Percentiles rank a stretch among this genome's conserved stretches.
These are phyloP conservation scores for Aristolochia contorta DNA, from an alignment of 164 flowering plant genomes.

Conservation along the genomic window DNA sequence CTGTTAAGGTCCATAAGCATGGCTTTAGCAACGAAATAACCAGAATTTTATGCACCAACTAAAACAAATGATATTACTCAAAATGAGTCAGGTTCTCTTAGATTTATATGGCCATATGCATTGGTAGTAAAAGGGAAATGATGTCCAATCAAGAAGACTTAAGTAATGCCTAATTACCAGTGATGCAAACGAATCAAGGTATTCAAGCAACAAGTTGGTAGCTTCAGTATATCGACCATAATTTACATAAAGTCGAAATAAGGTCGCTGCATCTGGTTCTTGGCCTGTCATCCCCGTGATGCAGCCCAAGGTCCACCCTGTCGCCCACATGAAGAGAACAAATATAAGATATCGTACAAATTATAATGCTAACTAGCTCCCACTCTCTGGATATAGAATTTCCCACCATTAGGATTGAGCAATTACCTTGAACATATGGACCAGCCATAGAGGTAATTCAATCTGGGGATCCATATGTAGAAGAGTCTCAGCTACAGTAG, in stretches of 20 bases:
- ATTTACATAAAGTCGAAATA: conserved; percentile 73
- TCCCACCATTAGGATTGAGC: too few relatives aligned
- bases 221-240: conserved; percentile 81
- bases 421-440: conserved; percentile 82
- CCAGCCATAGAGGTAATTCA: conserved; percentile 92
- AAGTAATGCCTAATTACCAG: conserved; percentile 30
- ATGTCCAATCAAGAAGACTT: neutral
- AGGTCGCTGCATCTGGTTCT: conserved; percentile 71
- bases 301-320: conserved; percentile 51
- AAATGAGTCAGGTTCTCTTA: neutral
- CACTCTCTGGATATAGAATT: too few relatives aligned
- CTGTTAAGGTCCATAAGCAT: conserved; percentile 28
- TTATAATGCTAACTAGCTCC: too few relatives aligned
- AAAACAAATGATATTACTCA: neutral
- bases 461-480: conserved; percentile 68
- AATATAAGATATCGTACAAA: too few relatives aligned
- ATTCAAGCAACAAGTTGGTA: conserved; percentile 67
- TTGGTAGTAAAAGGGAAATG: neutral
- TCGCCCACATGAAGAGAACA: conserved; percentile 1
- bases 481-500: conserved; percentile 84
- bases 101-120: too few relatives aligned
- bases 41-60: neutral
- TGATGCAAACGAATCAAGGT: conserved; percentile 54
- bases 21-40: neutral
- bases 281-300: conserved; percentile 68